Base-by-base conservation (phyloP, 257 asterid genomes). In the Solanum pinnatisectum region DNA sequence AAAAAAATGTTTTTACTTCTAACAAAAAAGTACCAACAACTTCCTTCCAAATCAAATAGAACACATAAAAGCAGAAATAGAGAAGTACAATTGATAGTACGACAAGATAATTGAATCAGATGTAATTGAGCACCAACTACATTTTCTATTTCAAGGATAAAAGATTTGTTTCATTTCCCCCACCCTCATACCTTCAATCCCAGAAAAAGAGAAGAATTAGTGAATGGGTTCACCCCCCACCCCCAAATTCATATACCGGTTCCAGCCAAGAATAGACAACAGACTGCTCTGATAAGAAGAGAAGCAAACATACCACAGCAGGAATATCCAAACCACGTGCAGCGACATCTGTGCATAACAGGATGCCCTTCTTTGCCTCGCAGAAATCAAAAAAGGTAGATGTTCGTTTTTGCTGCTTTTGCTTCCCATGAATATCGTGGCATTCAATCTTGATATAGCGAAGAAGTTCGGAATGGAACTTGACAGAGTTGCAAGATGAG, bases 281-380 rank as follows among this genome's bases (percentile, higher is more conserved):
- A 52, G 20, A 81, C 70, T 27, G 84, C 14, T 10, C 10, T 46
- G 40, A 52, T 81, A 46, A 81, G 44, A 84, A 79, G 89, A 56
- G 79, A 88, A 79, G 83, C 37, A 90, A 90, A 70, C 93, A 88
- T 96, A 97, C 99, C 99, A 97, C 99, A 83, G 94, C 91, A 84
- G 99, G 99, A 91, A 97, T 96, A 92, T 97, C 99, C 87, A 97
- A 98, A 86, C 99, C 99, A 89, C 99, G 99, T 81, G 99, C 98
- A 30, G 99, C 99, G 15, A 97, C 98, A 87, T 97, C 99, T 0
- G 99, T 97, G 88, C 99, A 96, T 86, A 97, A 92, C 86, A 96
- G 89, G 86, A 97, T 93, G 79, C 99, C 99, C 91, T 93, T 95
- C 87, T 95, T 94, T 23, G 98, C 97, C 89, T 94, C 92, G 91